Base-by-base conservation (phyloP, 331 rosid species). In the Malus hybrid region DNA sequence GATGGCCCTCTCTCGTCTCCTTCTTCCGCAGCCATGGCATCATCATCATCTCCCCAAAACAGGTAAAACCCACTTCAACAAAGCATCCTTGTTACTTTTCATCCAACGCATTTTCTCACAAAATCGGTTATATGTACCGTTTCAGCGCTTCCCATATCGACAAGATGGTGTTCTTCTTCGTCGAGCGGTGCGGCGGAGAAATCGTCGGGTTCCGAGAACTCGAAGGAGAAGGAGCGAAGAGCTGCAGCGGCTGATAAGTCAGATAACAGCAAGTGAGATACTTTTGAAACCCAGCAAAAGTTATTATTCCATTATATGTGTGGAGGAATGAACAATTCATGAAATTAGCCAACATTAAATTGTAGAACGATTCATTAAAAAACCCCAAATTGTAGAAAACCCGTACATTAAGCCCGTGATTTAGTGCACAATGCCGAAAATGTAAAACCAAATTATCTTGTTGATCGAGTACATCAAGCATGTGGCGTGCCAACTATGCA, bases 131-230 rank as follows among this genome's bases (percentile, higher is more conserved):
- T 42, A 19, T 60, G 44, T 39, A 39, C 44, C 28, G 29, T 60
- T 56, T 30, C 74, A 79, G 78, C 68, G 70, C 42, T 73, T 36
- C 55, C 69, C 70, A 20, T 29, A 29, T 66, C 78, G 48, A 67
- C 42, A 20, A 66, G 70, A 74, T 78, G 73, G 82, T 57, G 73
- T 65, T 72, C 82, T 1, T 42, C 82, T 72, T 55, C 67, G 5
- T 20, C 29, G 16, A 52, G 19, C 15, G 5, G 3, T n/a, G 77
- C 60, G 33, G 26, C 32, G 19, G 63, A 64, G 74, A 66, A 78
- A 20, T 60, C 68, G 1, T 28, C 24, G 69, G 10, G 9, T 15
- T 6, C n/a, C 14, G 68, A 57, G 29, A 10, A 10, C 6, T 2
- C 26, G 71, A 39, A 70, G 42, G 30, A 22, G 42, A 67, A 19